Evolutionary conservation across 257 asterid genomes (phyloP), one percentile per base, ranked within the genome.

Genomic region (Plantago elongata): DNA sequence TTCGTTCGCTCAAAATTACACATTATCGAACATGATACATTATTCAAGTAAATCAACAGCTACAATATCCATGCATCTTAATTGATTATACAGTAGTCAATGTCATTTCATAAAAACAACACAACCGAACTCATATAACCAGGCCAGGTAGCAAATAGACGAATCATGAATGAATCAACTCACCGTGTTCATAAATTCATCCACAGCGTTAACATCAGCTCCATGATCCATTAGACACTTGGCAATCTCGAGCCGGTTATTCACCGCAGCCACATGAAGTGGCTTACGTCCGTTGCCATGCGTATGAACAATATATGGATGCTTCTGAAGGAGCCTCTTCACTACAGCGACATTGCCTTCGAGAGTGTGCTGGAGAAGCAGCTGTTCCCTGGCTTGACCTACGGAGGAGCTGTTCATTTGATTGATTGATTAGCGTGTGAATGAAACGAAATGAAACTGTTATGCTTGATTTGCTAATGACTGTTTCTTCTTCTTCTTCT

Each of bases 111-210:
- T 22, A 22, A 22, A 2, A 22, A 22, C 5, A 14, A 12, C 38
- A 34, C 38, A 48, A 48, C 7, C 13, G 13, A 2, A 11, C 52
- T 2, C 15, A 17, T 12, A 22, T 15, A 51, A 22, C 27, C 27
- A 22, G 27, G 27, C 27, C 27, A 22, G 27, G 27, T 22, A 22
- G 27, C 27, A 22, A 22, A 2, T 22, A 22, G 2, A 22, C 27
- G 27, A 22, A 22, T 22, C 27, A 22, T 10, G 3, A 42, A 5
- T 14, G 40, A 7, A 34, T 51, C 63, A 50, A 44, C 43, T 62
- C 51, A 88, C 98, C 67, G 97, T 93, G 65, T 93, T 93, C 75
- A 79, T 93, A 97, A 97, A 93, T 0, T 97, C 96, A 81, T 93
- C 99, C 45, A 80, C 95, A 17, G 97, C 94, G 83, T 93, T 93